Base-by-base conservation (phyloP, 129 eudicot genomes). In the Dittrichia graveolens region DNA sequence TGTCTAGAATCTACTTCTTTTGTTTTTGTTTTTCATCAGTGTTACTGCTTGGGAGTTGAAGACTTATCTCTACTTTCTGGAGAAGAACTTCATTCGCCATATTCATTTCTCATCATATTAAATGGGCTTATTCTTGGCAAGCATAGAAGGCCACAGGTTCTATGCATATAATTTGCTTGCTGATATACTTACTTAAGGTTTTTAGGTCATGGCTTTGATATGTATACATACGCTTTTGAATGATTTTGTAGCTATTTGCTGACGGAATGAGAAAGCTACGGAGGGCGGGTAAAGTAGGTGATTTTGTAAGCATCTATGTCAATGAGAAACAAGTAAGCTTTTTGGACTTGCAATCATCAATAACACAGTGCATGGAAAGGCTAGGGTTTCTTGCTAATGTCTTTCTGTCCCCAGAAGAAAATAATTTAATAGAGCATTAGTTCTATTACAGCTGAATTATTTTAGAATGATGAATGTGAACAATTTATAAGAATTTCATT, bases 41-140 rank as follows among this genome's bases (percentile, higher is more conserved):
- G 97, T 72, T 81, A 80, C 71, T 55, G 81, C 35, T 81, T 95
- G 79, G 99, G 99, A 50, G 99, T 95, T 48, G 94, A 90, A 75
- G 90, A 91, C 71, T 73, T 95, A 82, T 91, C 88, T 52, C 74
- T 75, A 57, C 91, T 90, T 19, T 95, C 97, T 62, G 94, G 83
- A 47, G 97, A 95, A 77, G 97, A 95, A 83, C 87, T 95, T 75
- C 99, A 95, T 79, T 79, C 91, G 61, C 86, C 90, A 57, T 63
- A 77, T 68, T 90, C 97, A 24, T 86, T 71, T 85, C 86, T 95
- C 54, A 78, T 95, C 75, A 81, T 91, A 73, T 78, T 90, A 54
- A 95, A 95, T 58, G 99, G 99, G 47, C 83, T 84, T 55, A 91
- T 95, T 67, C 91, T 95, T 59, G 99, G 99, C 75, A 95, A 95